These are phyloP conservation scores for Torulaspora indica DNA, from an alignment of 805 yeast genomes.

Conservation along the genomic window DNA sequence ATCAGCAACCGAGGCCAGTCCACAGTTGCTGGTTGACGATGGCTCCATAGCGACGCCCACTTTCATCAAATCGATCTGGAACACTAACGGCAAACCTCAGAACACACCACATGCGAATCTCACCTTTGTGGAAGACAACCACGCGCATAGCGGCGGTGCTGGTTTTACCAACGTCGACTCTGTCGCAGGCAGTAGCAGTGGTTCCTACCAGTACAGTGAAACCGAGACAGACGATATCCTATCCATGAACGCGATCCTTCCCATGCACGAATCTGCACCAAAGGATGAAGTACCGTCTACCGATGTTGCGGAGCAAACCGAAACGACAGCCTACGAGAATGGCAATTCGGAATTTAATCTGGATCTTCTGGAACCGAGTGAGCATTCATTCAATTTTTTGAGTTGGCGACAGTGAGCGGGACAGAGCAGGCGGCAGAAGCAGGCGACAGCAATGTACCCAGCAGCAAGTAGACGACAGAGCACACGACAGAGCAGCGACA, in stretches of 20 bases:
- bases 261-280: constrained; percentile 6
- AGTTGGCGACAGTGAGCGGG: constrained; percentile 23
- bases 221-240: constrained; percentile 8
- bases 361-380: constrained; percentile 21
- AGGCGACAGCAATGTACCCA: too few relatives aligned
- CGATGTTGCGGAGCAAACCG: constrained; percentile 2
- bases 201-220: constrained; percentile 9
- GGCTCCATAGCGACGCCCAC: constrained; percentile 10
- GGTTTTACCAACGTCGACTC: constrained; percentile 6
- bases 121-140: constrained; percentile 7
- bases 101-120: constrained; percentile 10
- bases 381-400: constrained; percentile 27
- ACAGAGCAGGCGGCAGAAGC: too few relatives aligned
- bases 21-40: constrained; percentile 7
- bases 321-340: neutral
- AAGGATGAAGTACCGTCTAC: constrained; percentile 1
- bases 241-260: constrained; percentile 9
- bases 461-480: too few relatives aligned
- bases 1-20: constrained; percentile 10
- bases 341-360: constrained; percentile 16
- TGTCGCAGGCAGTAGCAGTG: constrained; percentile 10
- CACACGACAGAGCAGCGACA: too few relatives aligned
- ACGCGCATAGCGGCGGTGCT: constrained; percentile 1
- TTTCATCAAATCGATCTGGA: constrained; percentile 9
- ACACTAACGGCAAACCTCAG: constrained; percentile 4